Evolutionary conservation across 2,329 filamentous ascomycete species (phyloP).

Genomic region (Pseudogymnoascus sp.): DNA sequence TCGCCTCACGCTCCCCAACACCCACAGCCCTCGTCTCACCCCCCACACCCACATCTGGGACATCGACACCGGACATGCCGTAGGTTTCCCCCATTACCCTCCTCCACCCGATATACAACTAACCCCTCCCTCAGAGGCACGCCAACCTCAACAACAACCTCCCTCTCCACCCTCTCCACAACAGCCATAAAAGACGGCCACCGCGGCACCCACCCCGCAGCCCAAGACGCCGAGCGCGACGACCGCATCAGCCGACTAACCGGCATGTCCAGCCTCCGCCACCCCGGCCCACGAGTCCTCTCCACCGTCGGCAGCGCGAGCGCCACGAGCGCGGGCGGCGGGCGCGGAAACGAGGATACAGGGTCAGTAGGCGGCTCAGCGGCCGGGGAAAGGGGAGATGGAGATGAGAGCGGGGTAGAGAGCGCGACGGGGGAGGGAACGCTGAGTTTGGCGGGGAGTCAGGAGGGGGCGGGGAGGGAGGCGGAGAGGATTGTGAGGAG

Average conservation of each 20-base stretch:
- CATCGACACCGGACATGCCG: constrained; percentile 60
- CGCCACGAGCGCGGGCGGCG: constrained; percentile 71
- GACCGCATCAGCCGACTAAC: constrained; percentile 92
- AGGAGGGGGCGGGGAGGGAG: neutral
- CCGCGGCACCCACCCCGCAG: constrained; percentile 62
- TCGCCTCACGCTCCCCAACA: constrained; percentile 77
- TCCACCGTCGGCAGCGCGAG: constrained; percentile 89
- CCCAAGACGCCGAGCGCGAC: constrained; percentile 82
- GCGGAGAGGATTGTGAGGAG: constrained; percentile 56
- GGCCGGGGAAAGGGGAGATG: constrained; percentile 15
- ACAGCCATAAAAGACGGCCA: constrained; percentile 96
- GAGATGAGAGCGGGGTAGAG: constrained; percentile 50
- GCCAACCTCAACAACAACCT: constrained; percentile 85
- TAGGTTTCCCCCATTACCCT: constrained; percentile 41
- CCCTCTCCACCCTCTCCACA: constrained; percentile 83
- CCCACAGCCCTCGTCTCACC: constrained; percentile 5
- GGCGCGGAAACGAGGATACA: constrained; percentile 50
- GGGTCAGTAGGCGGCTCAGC: constrained; percentile 28
- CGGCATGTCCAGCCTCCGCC: constrained; percentile 54
- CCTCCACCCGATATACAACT: constrained; percentile 13
- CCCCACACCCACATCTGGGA: neutral
- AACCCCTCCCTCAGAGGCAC: constrained; percentile 58
- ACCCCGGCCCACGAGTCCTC: constrained; percentile 27
- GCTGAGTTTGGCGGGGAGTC: neutral
- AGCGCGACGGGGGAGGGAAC: constrained; percentile 43